phyloP scores from a whole-genome alignment of 371 early-diverging fungal species.

The Phascolomyces articulosus region DNA sequence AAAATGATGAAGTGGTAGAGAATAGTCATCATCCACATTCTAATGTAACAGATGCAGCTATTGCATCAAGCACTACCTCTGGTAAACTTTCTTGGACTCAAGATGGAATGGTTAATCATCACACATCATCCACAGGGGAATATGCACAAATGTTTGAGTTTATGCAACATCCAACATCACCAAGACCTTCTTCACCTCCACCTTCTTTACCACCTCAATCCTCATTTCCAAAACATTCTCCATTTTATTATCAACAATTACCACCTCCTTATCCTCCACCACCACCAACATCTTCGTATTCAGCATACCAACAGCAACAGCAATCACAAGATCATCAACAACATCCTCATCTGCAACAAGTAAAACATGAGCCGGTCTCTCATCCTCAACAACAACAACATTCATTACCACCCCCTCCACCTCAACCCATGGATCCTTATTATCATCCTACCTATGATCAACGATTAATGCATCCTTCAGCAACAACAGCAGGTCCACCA shows the following conservation, averaged over 20 bases:
- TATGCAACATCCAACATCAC: slow-evolving; percentile 16
- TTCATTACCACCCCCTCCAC: slow-evolving; percentile 10
- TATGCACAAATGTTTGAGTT: slow-evolving; percentile 16
- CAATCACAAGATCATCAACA: slow-evolving; percentile 8
- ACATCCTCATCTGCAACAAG: slow-evolving; percentile 9
- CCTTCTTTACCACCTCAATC: slow-evolving; percentile 3
- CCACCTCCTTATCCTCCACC: slow-evolving; percentile 9
- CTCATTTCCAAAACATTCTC: slow-evolving; percentile 13
- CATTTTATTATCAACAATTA: slow-evolving; percentile 15
- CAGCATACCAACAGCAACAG: slow-evolving; percentile 12
- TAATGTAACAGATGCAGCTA: too few species aligned
- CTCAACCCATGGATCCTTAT: slow-evolving; percentile 10
- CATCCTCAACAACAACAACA: neutral
- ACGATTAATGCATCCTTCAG: slow-evolving; percentile 9
- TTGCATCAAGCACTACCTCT: too few species aligned
- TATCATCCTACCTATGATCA: slow-evolving; percentile 7
- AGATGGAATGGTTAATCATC: slow-evolving; percentile 14
- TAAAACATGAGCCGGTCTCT: neutral
- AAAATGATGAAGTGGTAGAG: slow-evolving; percentile 3
- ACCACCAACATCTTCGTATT: slow-evolving; percentile 1
- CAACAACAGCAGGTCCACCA: slow-evolving; percentile 8
- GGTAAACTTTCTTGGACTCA: slow-evolving; percentile 25
- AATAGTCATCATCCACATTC: neutral
- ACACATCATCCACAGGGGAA: neutral
- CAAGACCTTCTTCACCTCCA: slow-evolving; percentile 6